Conservation (phyloP, 768 basidiomycete species). For the Trametes cinnabarina region DNA sequence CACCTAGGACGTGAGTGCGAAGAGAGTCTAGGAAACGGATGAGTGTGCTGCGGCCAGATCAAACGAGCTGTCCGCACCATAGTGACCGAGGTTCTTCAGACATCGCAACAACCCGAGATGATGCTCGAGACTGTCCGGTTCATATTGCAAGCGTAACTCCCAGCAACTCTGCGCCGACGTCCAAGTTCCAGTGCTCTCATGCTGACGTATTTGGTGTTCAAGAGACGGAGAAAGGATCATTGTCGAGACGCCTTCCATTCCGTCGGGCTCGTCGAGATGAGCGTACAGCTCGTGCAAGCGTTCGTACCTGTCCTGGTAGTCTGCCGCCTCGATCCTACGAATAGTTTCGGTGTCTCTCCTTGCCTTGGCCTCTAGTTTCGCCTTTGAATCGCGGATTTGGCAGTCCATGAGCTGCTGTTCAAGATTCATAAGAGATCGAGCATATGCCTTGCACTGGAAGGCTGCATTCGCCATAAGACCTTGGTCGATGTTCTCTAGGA, state of each 20-base stretch:
- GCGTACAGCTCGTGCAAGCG: slow-evolving; percentile 94
- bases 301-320: slow-evolving; percentile 77
- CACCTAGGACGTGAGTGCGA: slow-evolving; percentile 90
- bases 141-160: slow-evolving; percentile 91
- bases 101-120: slow-evolving; percentile 91
- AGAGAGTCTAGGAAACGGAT: slow-evolving; percentile 66
- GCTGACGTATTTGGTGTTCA: slow-evolving; percentile 95
- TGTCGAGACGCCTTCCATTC: slow-evolving; percentile 96
- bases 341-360: neutral
- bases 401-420: slow-evolving; percentile 75
- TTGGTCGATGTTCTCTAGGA: slow-evolving; percentile 80
- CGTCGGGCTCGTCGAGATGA: slow-evolving; percentile 94
- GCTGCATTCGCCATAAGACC: slow-evolving; percentile 92
- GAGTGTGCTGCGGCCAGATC: neutral
- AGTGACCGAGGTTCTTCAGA: slow-evolving; percentile 92
- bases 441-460: slow-evolving; percentile 90
- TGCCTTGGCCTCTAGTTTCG: slow-evolving; percentile 19
- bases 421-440: slow-evolving; percentile 91
- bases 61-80: slow-evolving; percentile 80
- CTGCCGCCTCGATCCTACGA: slow-evolving; percentile 33
- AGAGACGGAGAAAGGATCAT: slow-evolving; percentile 84
- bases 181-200: slow-evolving; percentile 96
- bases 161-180: slow-evolving; percentile 99
- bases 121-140: slow-evolving; percentile 83
- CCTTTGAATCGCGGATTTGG: slow-evolving; percentile 26